Evolutionary conservation across 208 protist genomes (phyloP).

Genomic region (Acanthamoeba triangularis): DNA sequence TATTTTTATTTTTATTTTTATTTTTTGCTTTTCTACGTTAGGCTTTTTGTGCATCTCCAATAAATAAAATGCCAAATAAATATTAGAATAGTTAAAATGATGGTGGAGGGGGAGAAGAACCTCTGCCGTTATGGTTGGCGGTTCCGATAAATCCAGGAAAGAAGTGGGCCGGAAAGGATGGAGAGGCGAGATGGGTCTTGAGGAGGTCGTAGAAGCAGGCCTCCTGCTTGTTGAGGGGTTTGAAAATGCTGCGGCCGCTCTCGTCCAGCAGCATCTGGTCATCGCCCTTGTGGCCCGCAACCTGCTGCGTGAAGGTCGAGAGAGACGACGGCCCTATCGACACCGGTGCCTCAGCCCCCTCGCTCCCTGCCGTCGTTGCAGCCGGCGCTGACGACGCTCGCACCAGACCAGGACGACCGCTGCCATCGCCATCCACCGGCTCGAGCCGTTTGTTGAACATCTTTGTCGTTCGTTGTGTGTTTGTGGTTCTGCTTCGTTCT

Average conservation of each 20-base stretch:
- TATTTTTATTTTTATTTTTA: too few species aligned
- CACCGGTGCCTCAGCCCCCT: neutral
- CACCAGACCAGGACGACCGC: too few species aligned
- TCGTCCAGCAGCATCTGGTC: constrained; percentile 29
- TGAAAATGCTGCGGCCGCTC: constrained; percentile 26
- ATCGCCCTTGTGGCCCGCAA: constrained; percentile 25
- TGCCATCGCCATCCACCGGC: too few species aligned
- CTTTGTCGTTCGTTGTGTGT: too few species aligned
- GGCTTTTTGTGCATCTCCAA: too few species aligned
- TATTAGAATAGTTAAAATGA: too few species aligned
- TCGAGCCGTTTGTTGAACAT: too few species aligned
- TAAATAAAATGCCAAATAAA: too few species aligned
- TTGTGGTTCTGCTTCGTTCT: too few species aligned
- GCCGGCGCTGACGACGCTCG: too few species aligned
- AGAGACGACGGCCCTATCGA: neutral
- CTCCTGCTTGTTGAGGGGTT: constrained; percentile 15
- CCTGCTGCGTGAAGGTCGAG: constrained; percentile 1
- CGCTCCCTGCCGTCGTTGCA: neutral
- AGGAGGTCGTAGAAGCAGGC: constrained; percentile 1
- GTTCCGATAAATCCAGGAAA: neutral
- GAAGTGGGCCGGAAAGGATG: neutral
- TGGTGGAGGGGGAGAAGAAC: neutral
- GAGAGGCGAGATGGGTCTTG: neutral
- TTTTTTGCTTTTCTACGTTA: too few species aligned
- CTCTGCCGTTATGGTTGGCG: neutral